Evolutionary conservation across 768 basidiomycete genomes (phyloP).

Genomic region (Leccinum uliginosum): DNA sequence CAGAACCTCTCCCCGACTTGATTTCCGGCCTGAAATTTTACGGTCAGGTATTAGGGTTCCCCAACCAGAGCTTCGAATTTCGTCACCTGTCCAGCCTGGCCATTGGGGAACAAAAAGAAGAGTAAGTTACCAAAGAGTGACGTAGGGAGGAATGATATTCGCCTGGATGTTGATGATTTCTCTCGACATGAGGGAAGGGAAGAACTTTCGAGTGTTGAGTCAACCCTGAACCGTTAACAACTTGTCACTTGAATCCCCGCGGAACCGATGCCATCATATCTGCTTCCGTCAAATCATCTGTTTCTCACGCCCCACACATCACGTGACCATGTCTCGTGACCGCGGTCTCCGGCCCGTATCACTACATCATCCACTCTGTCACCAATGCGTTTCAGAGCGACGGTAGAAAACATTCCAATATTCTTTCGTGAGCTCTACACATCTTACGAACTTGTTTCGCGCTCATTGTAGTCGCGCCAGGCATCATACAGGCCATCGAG

Average conservation of each 20-base stretch:
- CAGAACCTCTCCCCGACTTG: slow-evolving; percentile 86
- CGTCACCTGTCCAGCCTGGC: slow-evolving; percentile 66
- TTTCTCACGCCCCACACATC: background rate
- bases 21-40: slow-evolving; percentile 54
- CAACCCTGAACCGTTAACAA: slow-evolving; percentile 1
- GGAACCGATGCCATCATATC: slow-evolving; percentile 11
- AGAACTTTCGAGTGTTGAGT: slow-evolving; percentile 13
- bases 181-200: slow-evolving; percentile 42
- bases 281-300: background rate
- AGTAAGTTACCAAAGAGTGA: slow-evolving; percentile 7
- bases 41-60: slow-evolving; percentile 16
- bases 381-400: slow-evolving; percentile 61
- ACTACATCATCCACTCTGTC: background rate
- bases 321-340: slow-evolving; percentile 28
- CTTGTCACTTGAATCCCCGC: slow-evolving; percentile 6
- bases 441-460: background rate
- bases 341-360: slow-evolving; percentile 2
- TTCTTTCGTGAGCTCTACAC: slow-evolving; percentile 43
- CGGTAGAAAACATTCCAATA: slow-evolving; percentile 51
- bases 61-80: background rate
- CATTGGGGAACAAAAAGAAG: background rate
- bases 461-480: slow-evolving; percentile 32
- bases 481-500: slow-evolving; percentile 76
- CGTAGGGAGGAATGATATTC: slow-evolving; percentile 9
- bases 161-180: slow-evolving; percentile 85